phyloP scores from a whole-genome alignment of 306 rosid species.

The Spatholobus suberectus region DNA sequence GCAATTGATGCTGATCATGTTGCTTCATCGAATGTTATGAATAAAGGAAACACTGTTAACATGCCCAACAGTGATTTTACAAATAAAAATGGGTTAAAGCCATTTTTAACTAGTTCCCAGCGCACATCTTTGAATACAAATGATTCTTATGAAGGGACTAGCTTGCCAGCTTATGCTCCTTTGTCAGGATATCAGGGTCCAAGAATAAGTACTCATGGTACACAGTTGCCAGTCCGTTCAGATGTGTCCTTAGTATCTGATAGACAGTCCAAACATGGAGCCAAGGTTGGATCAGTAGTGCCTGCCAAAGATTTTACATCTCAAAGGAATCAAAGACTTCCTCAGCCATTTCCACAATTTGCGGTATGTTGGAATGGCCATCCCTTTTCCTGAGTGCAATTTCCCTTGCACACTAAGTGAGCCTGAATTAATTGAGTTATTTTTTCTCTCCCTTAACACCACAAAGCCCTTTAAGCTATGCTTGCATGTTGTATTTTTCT shows the following conservation, averaged over 20 bases:
- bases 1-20: slow-evolving; percentile 35
- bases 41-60: slow-evolving; percentile 39
- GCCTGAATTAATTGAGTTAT: neutral
- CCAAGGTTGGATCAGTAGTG: slow-evolving; percentile 28
- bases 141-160: slow-evolving; percentile 47
- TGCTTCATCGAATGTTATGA: slow-evolving; percentile 36
- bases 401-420: slow-evolving; percentile 2
- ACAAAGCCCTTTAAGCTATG: neutral
- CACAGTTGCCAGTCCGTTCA: slow-evolving; percentile 35
- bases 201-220: slow-evolving; percentile 32
- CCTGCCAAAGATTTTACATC: slow-evolving; percentile 44
- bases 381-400: neutral
- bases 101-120: slow-evolving; percentile 44
- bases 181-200: slow-evolving; percentile 50
- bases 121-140: slow-evolving; percentile 36
- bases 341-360: slow-evolving; percentile 43
- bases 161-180: slow-evolving; percentile 42
- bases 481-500: slow-evolving; percentile 13
- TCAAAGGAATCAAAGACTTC: slow-evolving; percentile 42
- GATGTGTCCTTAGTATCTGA: slow-evolving; percentile 37
- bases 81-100: slow-evolving; percentile 43
- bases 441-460: neutral
- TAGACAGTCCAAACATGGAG: slow-evolving; percentile 43
- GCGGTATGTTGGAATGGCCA: slow-evolving; percentile 39
- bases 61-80: slow-evolving; percentile 28